Conservation (phyloP, 2,329 filamentous ascomycete genomes). For the Colletotrichum sansevieriae region DNA sequence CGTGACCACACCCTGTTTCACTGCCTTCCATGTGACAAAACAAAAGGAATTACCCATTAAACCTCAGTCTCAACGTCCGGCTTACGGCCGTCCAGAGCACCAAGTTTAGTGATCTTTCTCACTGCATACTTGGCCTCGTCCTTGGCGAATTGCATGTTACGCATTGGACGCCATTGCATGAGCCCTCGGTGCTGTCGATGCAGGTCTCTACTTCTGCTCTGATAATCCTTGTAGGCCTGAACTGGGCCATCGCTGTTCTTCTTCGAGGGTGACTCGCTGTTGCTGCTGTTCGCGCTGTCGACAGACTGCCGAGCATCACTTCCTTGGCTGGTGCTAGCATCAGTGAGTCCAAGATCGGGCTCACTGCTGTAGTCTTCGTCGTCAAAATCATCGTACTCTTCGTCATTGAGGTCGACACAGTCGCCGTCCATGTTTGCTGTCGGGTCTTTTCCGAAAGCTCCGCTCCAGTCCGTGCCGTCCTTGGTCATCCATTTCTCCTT, state of each 20-base stretch:
- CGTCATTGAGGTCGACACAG: constrained; percentile 50
- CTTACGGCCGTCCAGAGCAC: constrained; percentile 83
- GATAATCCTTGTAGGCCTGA: constrained; percentile 72
- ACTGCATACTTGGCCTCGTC: constrained; percentile 86
- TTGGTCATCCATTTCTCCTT: constrained; percentile 83
- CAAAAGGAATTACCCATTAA: constrained; percentile 46
- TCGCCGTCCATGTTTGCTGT: constrained; percentile 58
- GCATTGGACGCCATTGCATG: constrained; percentile 95
- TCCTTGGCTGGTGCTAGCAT: constrained; percentile 57
- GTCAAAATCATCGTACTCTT: constrained; percentile 57
- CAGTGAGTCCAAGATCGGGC: constrained; percentile 68
- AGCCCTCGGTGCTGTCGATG: constrained; percentile 88
- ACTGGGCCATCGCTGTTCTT: constrained; percentile 66
- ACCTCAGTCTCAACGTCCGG: constrained; percentile 89
- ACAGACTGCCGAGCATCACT: constrained; percentile 51
- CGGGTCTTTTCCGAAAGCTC: constrained; percentile 86
- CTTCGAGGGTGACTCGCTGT: constrained; percentile 48
- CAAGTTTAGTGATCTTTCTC: constrained; percentile 80
- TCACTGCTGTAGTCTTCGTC: constrained; percentile 50
- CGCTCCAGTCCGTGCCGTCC: constrained; percentile 87
- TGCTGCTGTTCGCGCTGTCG: constrained; percentile 56
- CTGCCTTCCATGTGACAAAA: not conserved
- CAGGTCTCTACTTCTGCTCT: constrained; percentile 77
- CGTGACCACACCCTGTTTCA: not conserved
- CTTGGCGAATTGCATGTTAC: constrained; percentile 89